Evolutionary conservation across 176 grass and related monocot genomes (phyloP), one percentile per base, ranked within the genome.

Genomic region (Oryza coarctata): DNA sequence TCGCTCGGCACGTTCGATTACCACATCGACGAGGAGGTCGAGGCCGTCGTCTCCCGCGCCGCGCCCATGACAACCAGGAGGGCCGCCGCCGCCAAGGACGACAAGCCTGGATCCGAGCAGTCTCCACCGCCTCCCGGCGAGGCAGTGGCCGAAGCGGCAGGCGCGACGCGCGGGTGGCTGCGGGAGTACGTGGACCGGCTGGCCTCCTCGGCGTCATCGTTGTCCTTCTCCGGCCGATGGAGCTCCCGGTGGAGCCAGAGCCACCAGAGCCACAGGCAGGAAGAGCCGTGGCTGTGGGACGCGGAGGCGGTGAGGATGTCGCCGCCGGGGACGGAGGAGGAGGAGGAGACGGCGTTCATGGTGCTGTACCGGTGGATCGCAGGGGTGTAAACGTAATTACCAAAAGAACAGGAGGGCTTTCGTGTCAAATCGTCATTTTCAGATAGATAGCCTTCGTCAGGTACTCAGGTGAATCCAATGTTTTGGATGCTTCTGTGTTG

Each of bases 1-100:
- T 94, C 95, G 18, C 77, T 98, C 12, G 95, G 92, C 7, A 91
- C 95, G 43, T 94, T 94, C 71, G 92, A 98, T 39, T 98, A 94
- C 85, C 78, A 82, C 3, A 89, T 98, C 76, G 95, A 98, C 73
- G 94, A 97, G 81, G 94, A 97, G 68, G 87, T 97, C 55, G 94
- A 97, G 74, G 94, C 91, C 39, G 87, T 97, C n/a, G 74, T 97
- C 33, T 80, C 91, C 64, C 83, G 84, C 63, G 63, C 85, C 65
- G 41, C 80, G n/a, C 65, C 79, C 68, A 63, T 69, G 50, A 23
- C 73, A 13, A 55, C 41, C 28, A 83, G 31, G 71, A 60, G 55
- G 22, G 25, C 27, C 9, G 43, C 58, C 2, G 8, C 5, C 3
- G 4, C 62, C 29, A 88, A 79, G 78, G 90, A 90, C 29, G 88